These are phyloP conservation scores for Phytopythium kandeliae DNA, from an alignment of 352 stramenopile genomes.

Conservation along the genomic window DNA sequence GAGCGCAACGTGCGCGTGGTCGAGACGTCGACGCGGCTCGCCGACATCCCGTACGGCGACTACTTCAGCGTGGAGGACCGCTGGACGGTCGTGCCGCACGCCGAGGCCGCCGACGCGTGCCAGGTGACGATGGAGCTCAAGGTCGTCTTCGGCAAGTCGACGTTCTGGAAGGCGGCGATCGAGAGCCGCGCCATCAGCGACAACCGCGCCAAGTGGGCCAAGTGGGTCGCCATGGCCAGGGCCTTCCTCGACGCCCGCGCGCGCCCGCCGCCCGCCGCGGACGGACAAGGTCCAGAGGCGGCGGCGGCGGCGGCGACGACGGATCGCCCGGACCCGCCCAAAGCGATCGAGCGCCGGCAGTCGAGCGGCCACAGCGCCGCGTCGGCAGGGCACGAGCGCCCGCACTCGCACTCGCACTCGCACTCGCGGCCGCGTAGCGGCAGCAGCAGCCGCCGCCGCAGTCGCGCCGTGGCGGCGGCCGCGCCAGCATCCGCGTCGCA, in stretches of 20 bases:
- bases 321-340: too few relatives aligned
- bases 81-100: constrained; percentile 60
- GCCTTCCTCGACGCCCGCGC: constrained; percentile 24
- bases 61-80: constrained; percentile 85
- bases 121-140: constrained; percentile 76
- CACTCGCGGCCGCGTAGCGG: constrained; percentile 14
- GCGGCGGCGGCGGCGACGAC: neutral
- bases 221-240: constrained; percentile 66
- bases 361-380: neutral
- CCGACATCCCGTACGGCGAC: constrained; percentile 84
- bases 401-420: neutral
- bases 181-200: constrained; percentile 65
- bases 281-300: too few relatives aligned
- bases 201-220: constrained; percentile 65
- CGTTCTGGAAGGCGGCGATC: constrained; percentile 81
- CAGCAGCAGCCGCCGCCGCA: constrained; percentile 10
- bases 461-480: constrained; percentile 1
- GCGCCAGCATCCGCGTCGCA: too few relatives aligned
- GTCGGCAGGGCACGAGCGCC: neutral
- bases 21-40: constrained; percentile 71
- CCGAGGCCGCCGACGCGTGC: constrained; percentile 34
- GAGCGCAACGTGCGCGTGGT: constrained; percentile 42
- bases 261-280: neutral
- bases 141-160: constrained; percentile 81
- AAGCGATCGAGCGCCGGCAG: neutral